Percentiles rank a stretch among this genome's conserved stretches.
Evolutionary conservation across 2,329 filamentous ascomycete genomes (phyloP).

Genomic region (Furcasterigmium sp.): DNA sequence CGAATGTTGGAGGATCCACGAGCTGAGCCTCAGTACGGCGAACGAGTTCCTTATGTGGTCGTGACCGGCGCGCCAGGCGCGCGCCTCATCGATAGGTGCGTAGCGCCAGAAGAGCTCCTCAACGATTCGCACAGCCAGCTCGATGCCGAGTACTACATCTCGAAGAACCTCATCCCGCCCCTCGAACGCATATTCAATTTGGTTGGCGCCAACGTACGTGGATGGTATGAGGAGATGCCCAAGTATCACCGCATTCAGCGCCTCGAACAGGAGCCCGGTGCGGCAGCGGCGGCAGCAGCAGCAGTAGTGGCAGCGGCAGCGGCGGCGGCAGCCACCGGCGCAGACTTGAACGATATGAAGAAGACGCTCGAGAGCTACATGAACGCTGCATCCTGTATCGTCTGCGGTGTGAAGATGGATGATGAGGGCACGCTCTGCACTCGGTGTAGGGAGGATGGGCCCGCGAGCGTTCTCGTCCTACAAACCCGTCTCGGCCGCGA

Average conservation of each 20-base stretch:
- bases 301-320: no score
- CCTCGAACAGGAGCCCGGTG: slow-evolving; percentile 35
- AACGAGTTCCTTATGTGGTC: slow-evolving; percentile 92
- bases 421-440: slow-evolving; percentile 45
- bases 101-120: slow-evolving; percentile 79
- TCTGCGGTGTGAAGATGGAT: slow-evolving; percentile 59
- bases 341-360: slow-evolving; percentile 18
- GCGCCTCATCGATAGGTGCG: slow-evolving; percentile 80
- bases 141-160: slow-evolving; percentile 95
- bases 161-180: slow-evolving; percentile 90
- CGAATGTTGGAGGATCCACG: slow-evolving; percentile 83
- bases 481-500: slow-evolving; percentile 55
- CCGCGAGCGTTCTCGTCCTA: slow-evolving; percentile 59
- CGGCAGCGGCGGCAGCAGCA: slow-evolving; percentile 10
- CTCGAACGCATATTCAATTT: slow-evolving; percentile 96
- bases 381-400: slow-evolving; percentile 70
- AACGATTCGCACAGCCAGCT: slow-evolving; percentile 72
- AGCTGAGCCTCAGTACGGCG: slow-evolving; percentile 88
- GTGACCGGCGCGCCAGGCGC: slow-evolving; percentile 83
- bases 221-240: slow-evolving; percentile 97
- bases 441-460: slow-evolving; percentile 47
- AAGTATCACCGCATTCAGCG: slow-evolving; percentile 74
- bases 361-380: slow-evolving; percentile 90
- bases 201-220: slow-evolving; percentile 82
- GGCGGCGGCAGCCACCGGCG: slow-evolving; percentile 4